phyloP scores from a whole-genome alignment of 345 rosid species.

The Psidium friedrichsthalianum region DNA sequence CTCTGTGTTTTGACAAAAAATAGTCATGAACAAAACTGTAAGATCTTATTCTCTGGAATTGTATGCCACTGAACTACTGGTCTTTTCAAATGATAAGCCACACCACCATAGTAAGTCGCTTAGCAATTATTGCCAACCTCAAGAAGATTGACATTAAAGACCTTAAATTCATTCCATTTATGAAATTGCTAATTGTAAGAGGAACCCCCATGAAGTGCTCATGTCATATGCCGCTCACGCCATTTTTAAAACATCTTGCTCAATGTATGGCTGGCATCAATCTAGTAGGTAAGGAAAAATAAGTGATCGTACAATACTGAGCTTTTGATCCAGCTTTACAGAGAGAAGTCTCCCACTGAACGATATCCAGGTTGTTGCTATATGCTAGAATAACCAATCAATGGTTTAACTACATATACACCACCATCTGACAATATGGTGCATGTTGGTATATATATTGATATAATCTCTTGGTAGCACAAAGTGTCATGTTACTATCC shows the following conservation, averaged over 20 bases:
- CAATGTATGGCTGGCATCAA: background rate
- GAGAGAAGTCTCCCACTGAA: background rate
- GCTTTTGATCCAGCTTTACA: background rate
- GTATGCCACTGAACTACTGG: background rate
- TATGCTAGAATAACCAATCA: background rate
- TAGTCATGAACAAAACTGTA: background rate
- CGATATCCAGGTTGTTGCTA: background rate
- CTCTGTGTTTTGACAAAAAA: background rate
- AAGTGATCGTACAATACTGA: background rate
- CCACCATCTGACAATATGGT: background rate
- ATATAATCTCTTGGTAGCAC: background rate
- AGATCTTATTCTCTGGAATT: background rate
- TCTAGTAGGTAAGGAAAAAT: background rate
- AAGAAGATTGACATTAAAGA: background rate
- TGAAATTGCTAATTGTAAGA: background rate
- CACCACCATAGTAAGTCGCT: background rate
- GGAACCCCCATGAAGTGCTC: background rate
- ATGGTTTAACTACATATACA: background rate
- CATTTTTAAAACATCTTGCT: background rate
- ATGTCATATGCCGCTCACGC: background rate
- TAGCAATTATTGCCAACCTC: background rate
- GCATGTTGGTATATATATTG: background rate
- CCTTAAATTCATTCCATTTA: background rate
- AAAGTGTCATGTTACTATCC: background rate
- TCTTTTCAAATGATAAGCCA: background rate